phyloP scores from a whole-genome alignment of 306 rosid genomes.

The Prunus salicina region DNA sequence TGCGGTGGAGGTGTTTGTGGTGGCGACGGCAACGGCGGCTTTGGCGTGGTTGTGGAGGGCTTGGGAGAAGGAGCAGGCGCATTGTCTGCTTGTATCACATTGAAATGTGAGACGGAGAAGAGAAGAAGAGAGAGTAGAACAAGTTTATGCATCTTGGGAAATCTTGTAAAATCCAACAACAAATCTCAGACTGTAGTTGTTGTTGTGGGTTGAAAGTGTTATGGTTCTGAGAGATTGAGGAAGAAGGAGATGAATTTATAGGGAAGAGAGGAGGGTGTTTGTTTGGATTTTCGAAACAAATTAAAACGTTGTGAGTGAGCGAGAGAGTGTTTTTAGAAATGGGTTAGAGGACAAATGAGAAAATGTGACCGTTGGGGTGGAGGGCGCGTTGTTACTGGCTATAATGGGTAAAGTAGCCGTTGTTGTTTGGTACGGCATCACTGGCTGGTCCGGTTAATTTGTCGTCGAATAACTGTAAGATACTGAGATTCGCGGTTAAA shows the following conservation, averaged over 20 bases:
- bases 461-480: background rate
- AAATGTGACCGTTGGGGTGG: constrained; percentile 62
- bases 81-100: constrained; percentile 37
- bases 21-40: constrained; percentile 27
- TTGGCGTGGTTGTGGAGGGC: constrained; percentile 8
- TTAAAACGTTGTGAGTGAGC: constrained; percentile 9
- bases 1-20: constrained; percentile 25
- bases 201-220: background rate
- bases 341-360: background rate
- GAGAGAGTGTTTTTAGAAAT: background rate
- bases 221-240: background rate
- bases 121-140: constrained; percentile 27
- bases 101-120: constrained; percentile 13
- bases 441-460: constrained; percentile 25
- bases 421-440: constrained; percentile 12
- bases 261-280: background rate
- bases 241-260: constrained; percentile 15
- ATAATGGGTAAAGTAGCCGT: constrained; percentile 63
- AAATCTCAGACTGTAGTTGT: background rate
- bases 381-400: constrained; percentile 22
- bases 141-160: constrained; percentile 30
- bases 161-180: background rate
- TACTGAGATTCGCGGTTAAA: background rate
- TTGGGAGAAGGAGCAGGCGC: constrained; percentile 75
- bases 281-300: background rate